These are phyloP conservation scores for Cladosporium velox DNA, from an alignment of 2,329 filamentous ascomycete genomes.

Conservation along the genomic window DNA sequence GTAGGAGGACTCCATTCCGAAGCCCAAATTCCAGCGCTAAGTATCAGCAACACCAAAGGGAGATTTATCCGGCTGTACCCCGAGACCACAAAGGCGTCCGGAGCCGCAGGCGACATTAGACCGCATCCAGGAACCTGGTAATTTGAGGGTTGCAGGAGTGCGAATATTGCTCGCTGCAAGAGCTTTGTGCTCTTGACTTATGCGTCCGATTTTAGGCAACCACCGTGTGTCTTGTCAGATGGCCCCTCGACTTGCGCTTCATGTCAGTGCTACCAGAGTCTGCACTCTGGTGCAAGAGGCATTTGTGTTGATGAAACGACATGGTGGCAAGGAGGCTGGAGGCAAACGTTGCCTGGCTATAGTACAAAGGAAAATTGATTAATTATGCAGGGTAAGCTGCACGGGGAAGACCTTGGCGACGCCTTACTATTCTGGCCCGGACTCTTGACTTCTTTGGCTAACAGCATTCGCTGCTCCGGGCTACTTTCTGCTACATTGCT, in stretches of 20 bases:
- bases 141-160: background rate
- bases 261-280: background rate
- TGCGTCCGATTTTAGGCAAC: background rate
- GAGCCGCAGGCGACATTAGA: background rate
- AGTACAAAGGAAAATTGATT: slow-evolving; percentile 8
- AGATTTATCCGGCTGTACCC: slow-evolving; percentile 13
- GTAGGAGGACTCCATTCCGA: background rate
- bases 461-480: slow-evolving; percentile 9
- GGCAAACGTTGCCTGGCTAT: background rate
- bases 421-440: slow-evolving; percentile 18
- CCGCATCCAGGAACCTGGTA: background rate
- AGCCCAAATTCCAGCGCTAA: background rate
- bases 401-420: slow-evolving; percentile 17
- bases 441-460: slow-evolving; percentile 10
- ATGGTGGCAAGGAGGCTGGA: background rate
- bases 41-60: background rate
- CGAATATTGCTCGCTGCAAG: background rate
- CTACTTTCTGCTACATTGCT: slow-evolving; percentile 17
- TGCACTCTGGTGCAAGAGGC: background rate
- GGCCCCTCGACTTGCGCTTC: background rate
- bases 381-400: slow-evolving; percentile 19
- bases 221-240: background rate
- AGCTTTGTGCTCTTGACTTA: background rate
- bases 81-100: background rate
- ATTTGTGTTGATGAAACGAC: background rate